Evolutionary conservation across 1,139 yeast species (phyloP).

Genomic region (Candida tetrigidarum): DNA sequence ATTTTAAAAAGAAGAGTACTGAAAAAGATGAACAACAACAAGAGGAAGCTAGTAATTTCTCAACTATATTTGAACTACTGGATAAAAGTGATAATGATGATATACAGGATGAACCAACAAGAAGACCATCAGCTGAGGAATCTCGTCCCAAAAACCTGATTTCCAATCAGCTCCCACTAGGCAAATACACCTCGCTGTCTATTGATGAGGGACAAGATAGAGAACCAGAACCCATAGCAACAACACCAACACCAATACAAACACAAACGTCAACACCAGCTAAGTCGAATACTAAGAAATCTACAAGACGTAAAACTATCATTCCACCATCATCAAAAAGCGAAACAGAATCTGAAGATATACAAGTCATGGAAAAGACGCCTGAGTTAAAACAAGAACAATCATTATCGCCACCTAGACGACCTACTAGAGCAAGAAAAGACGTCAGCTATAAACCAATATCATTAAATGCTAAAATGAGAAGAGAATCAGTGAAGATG

Average conservation of each 20-base stretch:
- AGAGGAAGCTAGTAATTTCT: conserved; percentile 1
- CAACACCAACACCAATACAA: no score
- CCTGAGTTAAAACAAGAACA: conserved; percentile 3
- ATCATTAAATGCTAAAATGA: conserved; percentile 67
- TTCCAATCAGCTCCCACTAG: neutral
- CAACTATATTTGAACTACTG: conserved; percentile 13
- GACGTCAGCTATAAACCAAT: conserved; percentile 72
- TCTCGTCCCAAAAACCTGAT: neutral
- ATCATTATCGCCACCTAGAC: conserved; percentile 6
- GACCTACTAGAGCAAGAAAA: conserved; percentile 22
- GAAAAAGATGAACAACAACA: neutral
- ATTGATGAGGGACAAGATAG: neutral
- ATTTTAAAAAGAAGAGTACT: conserved; percentile 8
- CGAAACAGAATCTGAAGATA: neutral
- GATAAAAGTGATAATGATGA: conserved; percentile 7
- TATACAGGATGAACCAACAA: conserved; percentile 3
- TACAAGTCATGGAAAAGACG: neutral
- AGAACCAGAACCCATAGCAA: neutral
- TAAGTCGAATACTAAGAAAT: no score
- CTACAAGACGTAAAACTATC: neutral
- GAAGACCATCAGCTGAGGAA: neutral
- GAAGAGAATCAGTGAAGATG: conserved; percentile 65
- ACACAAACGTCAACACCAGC: no score
- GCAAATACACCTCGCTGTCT: neutral
- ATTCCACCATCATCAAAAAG: neutral